Conservation (phyloP, 192 early-diverging fungal species). For the Coemansia sp. region DNA sequence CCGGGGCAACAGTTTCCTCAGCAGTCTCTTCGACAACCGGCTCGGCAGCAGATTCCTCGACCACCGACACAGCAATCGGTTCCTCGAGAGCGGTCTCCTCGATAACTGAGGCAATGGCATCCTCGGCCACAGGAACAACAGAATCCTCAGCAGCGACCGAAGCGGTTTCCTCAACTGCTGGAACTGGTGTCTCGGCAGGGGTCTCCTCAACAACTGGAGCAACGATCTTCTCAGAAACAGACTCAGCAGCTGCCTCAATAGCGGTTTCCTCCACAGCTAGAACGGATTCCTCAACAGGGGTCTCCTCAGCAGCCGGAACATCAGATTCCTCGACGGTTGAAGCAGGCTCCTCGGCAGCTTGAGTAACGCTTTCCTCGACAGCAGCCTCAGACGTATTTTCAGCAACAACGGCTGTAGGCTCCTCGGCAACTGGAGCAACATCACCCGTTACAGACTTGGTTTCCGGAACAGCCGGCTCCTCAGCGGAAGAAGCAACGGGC, state of each 20-base stretch:
- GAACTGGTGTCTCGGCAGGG: background rate
- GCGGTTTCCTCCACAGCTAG: background rate
- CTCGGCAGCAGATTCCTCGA: background rate
- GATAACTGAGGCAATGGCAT: background rate
- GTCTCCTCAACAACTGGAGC: background rate
- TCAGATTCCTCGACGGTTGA: background rate
- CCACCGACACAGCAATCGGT: background rate
- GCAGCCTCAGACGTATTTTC: background rate
- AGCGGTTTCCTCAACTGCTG: background rate
- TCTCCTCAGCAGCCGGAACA: background rate
- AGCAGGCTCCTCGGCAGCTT: background rate
- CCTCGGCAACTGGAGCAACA: background rate
- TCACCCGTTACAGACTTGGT: background rate
- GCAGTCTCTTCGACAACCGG: background rate
- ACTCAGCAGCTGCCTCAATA: background rate
- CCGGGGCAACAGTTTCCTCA: background rate
- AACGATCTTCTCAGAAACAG: background rate
- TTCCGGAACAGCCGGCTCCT: slow-evolving; percentile 5
- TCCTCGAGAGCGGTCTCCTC: background rate
- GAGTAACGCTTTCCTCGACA: background rate
- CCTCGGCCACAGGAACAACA: background rate
- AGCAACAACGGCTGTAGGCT: background rate
- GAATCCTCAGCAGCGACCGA: background rate
- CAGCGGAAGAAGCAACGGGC: background rate
- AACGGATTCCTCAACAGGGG: background rate